Percentiles rank a stretch among this genome's conserved stretches.
These are phyloP conservation scores for Hsuehochloa calcarea DNA, from an alignment of 176 grass and related monocot genomes.

Conservation along the genomic window DNA sequence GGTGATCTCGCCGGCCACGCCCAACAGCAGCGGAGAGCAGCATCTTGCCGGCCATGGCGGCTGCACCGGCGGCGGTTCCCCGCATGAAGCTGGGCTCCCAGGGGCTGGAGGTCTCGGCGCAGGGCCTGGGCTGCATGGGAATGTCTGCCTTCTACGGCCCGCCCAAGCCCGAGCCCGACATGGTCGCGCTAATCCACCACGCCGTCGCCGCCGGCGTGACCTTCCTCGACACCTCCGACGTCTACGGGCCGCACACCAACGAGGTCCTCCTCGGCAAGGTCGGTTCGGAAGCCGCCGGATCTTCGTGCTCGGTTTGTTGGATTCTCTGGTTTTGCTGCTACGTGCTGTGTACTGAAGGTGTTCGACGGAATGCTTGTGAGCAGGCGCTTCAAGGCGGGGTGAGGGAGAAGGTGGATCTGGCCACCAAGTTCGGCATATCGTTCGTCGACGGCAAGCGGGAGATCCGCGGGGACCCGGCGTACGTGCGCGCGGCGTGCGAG, in stretches of 20 bases:
- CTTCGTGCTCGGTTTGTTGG: not conserved
- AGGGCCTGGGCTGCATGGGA: slow-evolving; percentile 86
- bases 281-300: not conserved
- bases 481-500: no score
- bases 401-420: no score
- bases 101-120: no score
- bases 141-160: slow-evolving; percentile 53
- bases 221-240: slow-evolving; percentile 56
- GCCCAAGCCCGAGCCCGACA: slow-evolving; percentile 54
- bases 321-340: not conserved
- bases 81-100: fast-evolving
- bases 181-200: slow-evolving; percentile 62
- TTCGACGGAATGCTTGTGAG: no score
- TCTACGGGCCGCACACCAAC: slow-evolving; percentile 67
- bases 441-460: no score
- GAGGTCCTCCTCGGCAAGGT: slow-evolving; percentile 56
- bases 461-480: no score
- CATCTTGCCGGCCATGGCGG: fast-evolving
- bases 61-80: no score
- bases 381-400: no score
- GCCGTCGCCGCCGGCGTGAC: slow-evolving; percentile 53
- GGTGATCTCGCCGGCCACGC: no score
- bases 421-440: no score
- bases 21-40: no score
- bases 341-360: no score